Evolutionary conservation across 805 yeast genomes (phyloP).

Genomic region (Metschnikowia gruessii): DNA sequence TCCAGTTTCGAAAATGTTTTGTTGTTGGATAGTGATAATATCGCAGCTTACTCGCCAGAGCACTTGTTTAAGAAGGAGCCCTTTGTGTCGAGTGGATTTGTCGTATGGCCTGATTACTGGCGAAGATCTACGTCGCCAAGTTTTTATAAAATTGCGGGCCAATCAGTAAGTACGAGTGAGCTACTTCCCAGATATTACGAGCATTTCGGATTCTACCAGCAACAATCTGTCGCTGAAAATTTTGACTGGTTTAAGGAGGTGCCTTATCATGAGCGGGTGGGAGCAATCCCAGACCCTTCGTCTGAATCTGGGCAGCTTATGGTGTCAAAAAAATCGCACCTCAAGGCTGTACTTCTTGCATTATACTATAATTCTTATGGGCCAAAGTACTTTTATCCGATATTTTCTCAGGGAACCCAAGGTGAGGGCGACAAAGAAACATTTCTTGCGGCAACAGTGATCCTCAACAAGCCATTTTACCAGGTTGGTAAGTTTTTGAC

Average conservation of each 20-base stretch:
- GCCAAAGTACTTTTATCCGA: conserved; percentile 40
- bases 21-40: conserved; percentile 72
- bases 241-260: conserved; percentile 19
- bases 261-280: conserved; percentile 62
- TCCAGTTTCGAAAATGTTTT: conserved; percentile 65
- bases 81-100: conserved; percentile 50
- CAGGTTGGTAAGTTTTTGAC: conserved; percentile 52
- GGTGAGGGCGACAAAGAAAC: conserved; percentile 89
- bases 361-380: conserved; percentile 61
- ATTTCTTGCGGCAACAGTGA: conserved; percentile 64
- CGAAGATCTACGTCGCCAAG: conserved; percentile 74
- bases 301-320: conserved; percentile 69
- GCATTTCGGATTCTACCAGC: conserved; percentile 14
- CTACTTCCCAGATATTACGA: conserved; percentile 37
- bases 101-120: conserved; percentile 90
- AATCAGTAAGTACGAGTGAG: conserved; percentile 29
- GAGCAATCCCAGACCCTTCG: conserved; percentile 66
- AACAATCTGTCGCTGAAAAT: conserved; percentile 6
- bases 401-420: conserved; percentile 43
- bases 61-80: conserved; percentile 55
- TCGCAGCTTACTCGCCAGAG: conserved; percentile 66
- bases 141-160: conserved; percentile 66
- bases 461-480: conserved; percentile 46
- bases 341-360: conserved; percentile 54
- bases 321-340: conserved; percentile 56